Conservation (phyloP, 2,329 filamentous ascomycete species). For the Aureobasidium musti region DNA sequence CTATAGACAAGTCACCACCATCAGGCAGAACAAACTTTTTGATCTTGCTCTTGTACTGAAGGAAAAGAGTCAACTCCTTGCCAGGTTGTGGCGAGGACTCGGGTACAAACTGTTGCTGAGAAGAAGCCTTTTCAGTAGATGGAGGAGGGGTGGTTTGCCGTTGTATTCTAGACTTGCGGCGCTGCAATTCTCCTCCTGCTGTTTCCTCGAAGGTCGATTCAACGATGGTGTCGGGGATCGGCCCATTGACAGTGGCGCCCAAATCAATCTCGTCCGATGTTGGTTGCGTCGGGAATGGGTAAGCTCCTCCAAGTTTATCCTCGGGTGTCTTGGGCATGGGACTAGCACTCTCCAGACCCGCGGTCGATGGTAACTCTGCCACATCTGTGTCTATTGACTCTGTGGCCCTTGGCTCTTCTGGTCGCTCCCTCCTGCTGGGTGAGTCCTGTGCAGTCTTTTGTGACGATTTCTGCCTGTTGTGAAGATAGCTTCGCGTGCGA, state of each 20-base stretch:
- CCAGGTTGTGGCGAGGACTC: conserved; percentile 68
- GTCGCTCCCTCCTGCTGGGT: conserved; percentile 55
- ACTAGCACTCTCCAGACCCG: conserved; percentile 39
- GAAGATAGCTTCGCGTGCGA: conserved; percentile 57
- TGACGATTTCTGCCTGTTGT: conserved; percentile 55
- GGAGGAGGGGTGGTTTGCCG: conserved; percentile 19
- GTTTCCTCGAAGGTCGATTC: not conserved
- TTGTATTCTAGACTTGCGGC: conserved; percentile 24
- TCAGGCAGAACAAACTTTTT: conserved; percentile 92
- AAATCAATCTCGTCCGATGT: conserved; percentile 25
- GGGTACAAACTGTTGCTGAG: conserved; percentile 46
- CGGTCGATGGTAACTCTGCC: conserved; percentile 39
- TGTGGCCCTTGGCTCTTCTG: conserved; percentile 57
- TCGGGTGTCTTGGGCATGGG: conserved; percentile 62
- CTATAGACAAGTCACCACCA: conserved; percentile 82
- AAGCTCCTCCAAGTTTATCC: conserved; percentile 57
- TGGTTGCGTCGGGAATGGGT: conserved; percentile 37
- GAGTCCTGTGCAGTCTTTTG: conserved; percentile 57
- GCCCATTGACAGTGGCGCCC: conserved; percentile 42
- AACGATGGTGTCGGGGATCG: conserved; percentile 38
- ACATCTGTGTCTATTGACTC: conserved; percentile 59
- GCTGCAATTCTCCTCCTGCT: conserved; percentile 20
- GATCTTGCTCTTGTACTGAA: conserved; percentile 95
- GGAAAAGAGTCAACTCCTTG: conserved; percentile 88
- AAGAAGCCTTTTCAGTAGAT: conserved; percentile 20